phyloP scores from a whole-genome alignment of 306 rosid genomes.

The Amphicarpaea edgeworthii region DNA sequence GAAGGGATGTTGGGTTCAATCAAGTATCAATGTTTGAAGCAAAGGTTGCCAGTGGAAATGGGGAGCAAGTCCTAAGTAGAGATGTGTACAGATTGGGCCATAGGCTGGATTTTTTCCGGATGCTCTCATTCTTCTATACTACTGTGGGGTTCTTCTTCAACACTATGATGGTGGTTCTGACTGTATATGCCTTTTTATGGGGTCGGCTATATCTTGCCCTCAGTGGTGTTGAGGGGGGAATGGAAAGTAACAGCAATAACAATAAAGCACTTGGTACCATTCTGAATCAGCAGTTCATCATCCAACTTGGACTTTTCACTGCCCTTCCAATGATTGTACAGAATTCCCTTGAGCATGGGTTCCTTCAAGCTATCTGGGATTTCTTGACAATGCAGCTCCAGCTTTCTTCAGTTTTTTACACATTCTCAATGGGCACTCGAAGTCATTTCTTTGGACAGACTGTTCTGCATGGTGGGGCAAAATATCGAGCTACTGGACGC shows the following conservation, averaged over 20 bases:
- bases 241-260: conserved; percentile 48
- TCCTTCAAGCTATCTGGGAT: conserved; percentile 63
- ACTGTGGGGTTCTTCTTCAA: conserved; percentile 64
- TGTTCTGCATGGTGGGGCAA: conserved; percentile 64
- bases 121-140: conserved; percentile 62
- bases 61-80: conserved; percentile 62
- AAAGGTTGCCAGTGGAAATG: conserved; percentile 64
- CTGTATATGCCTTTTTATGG: conserved; percentile 63
- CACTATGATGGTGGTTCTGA: conserved; percentile 58
- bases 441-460: conserved; percentile 63
- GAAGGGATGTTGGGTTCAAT: conserved; percentile 64
- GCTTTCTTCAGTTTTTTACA: conserved; percentile 59
- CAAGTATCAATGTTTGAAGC: conserved; percentile 66
- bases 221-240: conserved; percentile 55
- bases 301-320: conserved; percentile 61
- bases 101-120: conserved; percentile 64
- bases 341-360: conserved; percentile 62
- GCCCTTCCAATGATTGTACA: conserved; percentile 67
- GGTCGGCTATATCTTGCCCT: conserved; percentile 60
- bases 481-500: conserved; percentile 63
- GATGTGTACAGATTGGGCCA: conserved; percentile 63
- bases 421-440: conserved; percentile 63
- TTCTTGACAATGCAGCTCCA: conserved; percentile 63
- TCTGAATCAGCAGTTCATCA: conserved; percentile 61
- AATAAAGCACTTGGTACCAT: conserved; percentile 60